Evolutionary conservation across 148 eudicot species (phyloP), one percentile per base, ranked within the genome.

Genomic region (Rhododendron ferrugineum): DNA sequence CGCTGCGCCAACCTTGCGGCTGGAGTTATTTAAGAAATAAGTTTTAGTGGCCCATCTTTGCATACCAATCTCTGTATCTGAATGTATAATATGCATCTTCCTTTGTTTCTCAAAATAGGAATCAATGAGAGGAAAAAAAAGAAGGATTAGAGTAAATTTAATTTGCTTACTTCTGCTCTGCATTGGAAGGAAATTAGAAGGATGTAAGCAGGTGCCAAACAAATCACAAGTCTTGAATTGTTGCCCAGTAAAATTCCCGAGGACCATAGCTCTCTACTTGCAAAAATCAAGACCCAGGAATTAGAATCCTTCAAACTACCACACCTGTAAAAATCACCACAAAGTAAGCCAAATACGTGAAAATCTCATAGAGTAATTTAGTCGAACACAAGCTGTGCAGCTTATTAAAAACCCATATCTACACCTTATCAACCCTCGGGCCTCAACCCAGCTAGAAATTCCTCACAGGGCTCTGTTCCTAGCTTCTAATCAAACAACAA

Each of bases 91-190:
- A 6, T 23, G 28, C 32, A 79, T 79, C 52, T 79, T 47, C 36
- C 34, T 5, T 79, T 50, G 2, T 36, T 37, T 16, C 56, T 23
- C 49, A 26, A 34, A 84, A 10, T 28, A 49, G 22, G 13, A 34
- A 50, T 76, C 42, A 85, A 80, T 23, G 2, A 52, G 64, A 49
- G 23, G 23, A 30, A 32, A 13, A 81, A 30, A 2, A 81, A 4
- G 3, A 40, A 40, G 6, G 2, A n/a, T 10, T 81, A 60, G 3
- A 36, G 9, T 34, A 56, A 6, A 36, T 60, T 4, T 2, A 87
- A 5, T 58, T 46, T 23, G 88, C 89, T 88, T 83, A 93, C 93
- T 88, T 88, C 56, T 77, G 66, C 32, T 87, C 66, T 89, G 93
- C 50, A 88, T 6, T 8, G 87, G 89, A 74, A 83, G 85, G 16